phyloP scores from a whole-genome alignment of 148 eudicot species.

The Nepenthes gracilis region DNA sequence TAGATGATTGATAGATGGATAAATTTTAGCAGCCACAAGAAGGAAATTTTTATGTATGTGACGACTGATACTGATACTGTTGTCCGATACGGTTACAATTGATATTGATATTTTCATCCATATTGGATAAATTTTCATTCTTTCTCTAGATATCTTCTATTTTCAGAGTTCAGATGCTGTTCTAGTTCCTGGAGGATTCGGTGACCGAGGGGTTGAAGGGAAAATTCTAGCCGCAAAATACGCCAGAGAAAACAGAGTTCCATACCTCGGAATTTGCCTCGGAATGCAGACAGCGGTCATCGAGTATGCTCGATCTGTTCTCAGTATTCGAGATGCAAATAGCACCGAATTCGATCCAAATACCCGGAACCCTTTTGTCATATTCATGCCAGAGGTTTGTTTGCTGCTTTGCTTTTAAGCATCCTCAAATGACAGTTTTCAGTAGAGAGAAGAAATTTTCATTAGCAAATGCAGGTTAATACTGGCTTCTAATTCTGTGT shows the following conservation, averaged over 20 bases:
- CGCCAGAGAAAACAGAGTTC: constrained; percentile 77
- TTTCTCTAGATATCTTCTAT: constrained; percentile 2
- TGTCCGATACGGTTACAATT: no score
- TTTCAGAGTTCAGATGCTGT: constrained; percentile 80
- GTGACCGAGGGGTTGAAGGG: constrained; percentile 97
- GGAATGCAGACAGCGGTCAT: constrained; percentile 97
- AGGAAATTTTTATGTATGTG: no score
- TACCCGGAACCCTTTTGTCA: constrained; percentile 56
- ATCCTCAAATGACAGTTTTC: not conserved
- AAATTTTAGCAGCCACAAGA: no score
- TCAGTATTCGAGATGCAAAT: constrained; percentile 66
- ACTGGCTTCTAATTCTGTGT: constrained; percentile 4
- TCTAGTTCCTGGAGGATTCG: constrained; percentile 98
- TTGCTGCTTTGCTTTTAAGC: not conserved
- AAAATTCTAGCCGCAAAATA: constrained; percentile 90
- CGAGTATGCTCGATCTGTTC: constrained; percentile 78
- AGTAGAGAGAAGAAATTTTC: not conserved
- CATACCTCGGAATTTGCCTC: constrained; percentile 87
- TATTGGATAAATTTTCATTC: not conserved
- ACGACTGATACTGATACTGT: no score
- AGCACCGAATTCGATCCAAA: constrained; percentile 81
- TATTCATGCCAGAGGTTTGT: constrained; percentile 94
- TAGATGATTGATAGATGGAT: no score
- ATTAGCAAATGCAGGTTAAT: not conserved
- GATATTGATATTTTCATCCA: no score